A percentile compares a stretch with the other conserved stretches of the same genome.
Evolutionary conservation across 2,329 filamentous ascomycete species (phyloP).

Genomic region (Lasiodiplodia theobromae): DNA sequence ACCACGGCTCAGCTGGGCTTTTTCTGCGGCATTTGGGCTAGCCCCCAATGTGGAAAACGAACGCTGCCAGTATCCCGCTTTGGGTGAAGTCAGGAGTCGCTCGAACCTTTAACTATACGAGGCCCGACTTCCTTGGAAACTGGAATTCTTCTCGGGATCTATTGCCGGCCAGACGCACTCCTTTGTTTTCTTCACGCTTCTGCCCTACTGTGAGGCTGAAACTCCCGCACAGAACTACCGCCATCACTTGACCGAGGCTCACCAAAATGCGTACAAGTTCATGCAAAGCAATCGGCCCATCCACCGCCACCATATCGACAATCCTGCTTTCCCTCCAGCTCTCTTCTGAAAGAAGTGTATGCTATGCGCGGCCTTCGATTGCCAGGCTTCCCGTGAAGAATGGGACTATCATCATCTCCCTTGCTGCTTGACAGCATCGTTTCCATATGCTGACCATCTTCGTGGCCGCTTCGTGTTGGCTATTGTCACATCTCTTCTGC

Average conservation of each 20-base stretch:
- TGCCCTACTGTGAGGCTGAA: not conserved
- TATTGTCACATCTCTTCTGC: not conserved
- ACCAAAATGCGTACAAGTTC: not conserved
- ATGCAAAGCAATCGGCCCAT: not conserved
- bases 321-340: too few relatives aligned
- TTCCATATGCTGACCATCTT: not conserved
- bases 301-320: not conserved
- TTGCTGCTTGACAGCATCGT: not conserved
- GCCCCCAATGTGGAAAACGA: not conserved
- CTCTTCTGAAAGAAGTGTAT: not conserved
- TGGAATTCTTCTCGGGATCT: not conserved
- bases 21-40: not conserved
- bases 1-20: not conserved
- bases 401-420: not conserved
- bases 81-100: not conserved
- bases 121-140: not conserved
- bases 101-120: not conserved
- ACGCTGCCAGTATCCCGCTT: slow-evolving; percentile 1
- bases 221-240: too few relatives aligned
- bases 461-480: not conserved
- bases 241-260: not conserved
- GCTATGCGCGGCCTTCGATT: not conserved
- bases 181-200: too few relatives aligned
- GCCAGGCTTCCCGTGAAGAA: not conserved
- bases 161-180: not conserved